phyloP scores from a whole-genome alignment of 2,329 filamentous ascomycete species.

The Scedosporium minutisporum region DNA sequence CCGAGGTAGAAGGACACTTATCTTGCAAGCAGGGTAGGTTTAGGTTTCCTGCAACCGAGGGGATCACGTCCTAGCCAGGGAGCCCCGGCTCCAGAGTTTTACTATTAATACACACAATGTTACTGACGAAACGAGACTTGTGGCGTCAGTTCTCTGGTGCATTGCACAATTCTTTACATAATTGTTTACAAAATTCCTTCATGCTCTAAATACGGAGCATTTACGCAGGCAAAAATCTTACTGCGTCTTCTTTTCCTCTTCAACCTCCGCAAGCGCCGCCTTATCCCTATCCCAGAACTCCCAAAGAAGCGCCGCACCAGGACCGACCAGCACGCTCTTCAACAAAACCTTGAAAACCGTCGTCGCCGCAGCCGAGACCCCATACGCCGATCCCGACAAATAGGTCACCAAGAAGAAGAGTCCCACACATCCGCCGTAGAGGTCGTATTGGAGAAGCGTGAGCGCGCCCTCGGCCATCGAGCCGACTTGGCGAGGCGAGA shows the following conservation, averaged over 20 bases:
- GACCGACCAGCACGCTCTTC: constrained; percentile 11
- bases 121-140: too few relatives aligned
- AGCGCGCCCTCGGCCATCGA: constrained; percentile 9
- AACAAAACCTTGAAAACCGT: constrained; percentile 2
- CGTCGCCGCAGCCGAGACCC: neutral
- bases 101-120: too few relatives aligned
- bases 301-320: constrained; percentile 12
- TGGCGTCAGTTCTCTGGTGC: too few relatives aligned
- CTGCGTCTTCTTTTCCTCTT: neutral
- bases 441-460: constrained; percentile 14
- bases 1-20: too few relatives aligned
- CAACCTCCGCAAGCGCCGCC: neutral
- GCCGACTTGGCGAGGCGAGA: neutral
- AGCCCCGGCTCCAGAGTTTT: too few relatives aligned
- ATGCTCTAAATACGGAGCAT: too few relatives aligned
- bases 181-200: too few relatives aligned
- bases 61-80: too few relatives aligned
- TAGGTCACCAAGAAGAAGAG: constrained; percentile 9
- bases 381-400: constrained; percentile 6
- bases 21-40: too few relatives aligned
- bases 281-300: constrained; percentile 14
- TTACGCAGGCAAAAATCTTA: constrained; percentile 15
- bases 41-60: too few relatives aligned
- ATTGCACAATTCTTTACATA: too few relatives aligned
- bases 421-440: constrained; percentile 12